Base-by-base conservation (phyloP, 2,329 filamentous ascomycete species). In the Aureobasidium sp. region DNA sequence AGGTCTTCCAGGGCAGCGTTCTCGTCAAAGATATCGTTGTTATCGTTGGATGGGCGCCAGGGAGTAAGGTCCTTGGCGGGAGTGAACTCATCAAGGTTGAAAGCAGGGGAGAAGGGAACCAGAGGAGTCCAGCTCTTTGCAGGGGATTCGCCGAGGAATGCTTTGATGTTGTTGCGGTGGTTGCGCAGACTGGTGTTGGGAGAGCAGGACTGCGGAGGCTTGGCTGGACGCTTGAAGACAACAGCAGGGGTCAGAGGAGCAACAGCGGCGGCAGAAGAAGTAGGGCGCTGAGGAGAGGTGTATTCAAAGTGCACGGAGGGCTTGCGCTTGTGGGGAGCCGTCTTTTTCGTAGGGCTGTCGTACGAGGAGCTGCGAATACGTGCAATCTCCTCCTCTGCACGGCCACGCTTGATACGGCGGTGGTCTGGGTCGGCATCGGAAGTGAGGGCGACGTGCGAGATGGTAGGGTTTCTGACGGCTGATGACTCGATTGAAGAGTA, bases 401-500 rank as follows among this genome's bases (percentile, higher is more conserved):
- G 88, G 34, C 93, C 93, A 64, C 90, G 88, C 78, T 93, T 95
- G 69, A 91, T 87, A 36, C 70, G 70, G 55, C 88, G 88, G 47
- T 59, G 62, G 58, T 85, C 82, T 8, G 55, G 55, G 49, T 85
- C 83, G 48, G 82, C 74, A 69, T 95, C 91, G 0, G 90, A 93
- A 4, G 87, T 90, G 47, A 91, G 81, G 20, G 90, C 80, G 66
- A 84, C 83, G 66, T 87, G 85, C 3, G 62, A 44, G 52, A 70
- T 67, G n/a, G 67, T 65, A n/a, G 69, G 70, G 52, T 88, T 86
- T 63, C 93, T 85, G 72, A 90, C 83, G 15, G 83, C 91, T 0
- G 94, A 97, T 2, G 94, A 97, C 68, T 97, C 92, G 20, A 97
- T 82, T 0, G 92, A 97, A 1, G 94, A 97, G 72, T 96, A 96